These are phyloP conservation scores for Coemansia asiatica DNA, from an alignment of 192 early-diverging fungal species.

Conservation along the genomic window DNA sequence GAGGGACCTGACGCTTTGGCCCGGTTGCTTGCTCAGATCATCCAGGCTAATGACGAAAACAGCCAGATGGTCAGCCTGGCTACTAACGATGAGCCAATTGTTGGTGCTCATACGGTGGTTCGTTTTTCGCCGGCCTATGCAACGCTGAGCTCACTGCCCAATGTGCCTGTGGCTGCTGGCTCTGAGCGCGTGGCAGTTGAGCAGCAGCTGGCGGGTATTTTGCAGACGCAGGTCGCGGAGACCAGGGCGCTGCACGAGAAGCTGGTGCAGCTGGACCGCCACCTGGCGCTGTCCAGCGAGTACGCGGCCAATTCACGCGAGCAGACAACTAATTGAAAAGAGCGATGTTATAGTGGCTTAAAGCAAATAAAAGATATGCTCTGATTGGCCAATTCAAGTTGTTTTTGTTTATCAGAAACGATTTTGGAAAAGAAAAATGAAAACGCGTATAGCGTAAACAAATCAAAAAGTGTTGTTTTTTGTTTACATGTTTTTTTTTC, in stretches of 20 bases:
- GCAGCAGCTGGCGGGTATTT: constrained; percentile 18
- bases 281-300: constrained; percentile 43
- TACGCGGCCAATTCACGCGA: constrained; percentile 20
- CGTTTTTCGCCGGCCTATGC: constrained; percentile 12
- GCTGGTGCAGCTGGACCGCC: constrained; percentile 31
- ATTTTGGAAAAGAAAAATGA: background rate
- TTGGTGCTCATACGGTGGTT: constrained; percentile 10
- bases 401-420: background rate
- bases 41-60: constrained; percentile 26
- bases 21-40: constrained; percentile 24
- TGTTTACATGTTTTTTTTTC: background rate
- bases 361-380: background rate
- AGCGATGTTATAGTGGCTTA: background rate
- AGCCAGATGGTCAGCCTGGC: constrained; percentile 12
- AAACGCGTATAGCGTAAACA: background rate
- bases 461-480: background rate
- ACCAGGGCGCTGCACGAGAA: constrained; percentile 16
- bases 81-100: background rate
- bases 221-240: constrained; percentile 18
- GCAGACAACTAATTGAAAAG: background rate
- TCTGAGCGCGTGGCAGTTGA: constrained; percentile 12
- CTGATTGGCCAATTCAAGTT: background rate
- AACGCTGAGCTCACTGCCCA: constrained; percentile 17
- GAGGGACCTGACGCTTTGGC: constrained; percentile 3
- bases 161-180: background rate